Evolutionary conservation across 2,329 filamentous ascomycete species (phyloP).

Genomic region (Akanthomyces uredinophilus): DNA sequence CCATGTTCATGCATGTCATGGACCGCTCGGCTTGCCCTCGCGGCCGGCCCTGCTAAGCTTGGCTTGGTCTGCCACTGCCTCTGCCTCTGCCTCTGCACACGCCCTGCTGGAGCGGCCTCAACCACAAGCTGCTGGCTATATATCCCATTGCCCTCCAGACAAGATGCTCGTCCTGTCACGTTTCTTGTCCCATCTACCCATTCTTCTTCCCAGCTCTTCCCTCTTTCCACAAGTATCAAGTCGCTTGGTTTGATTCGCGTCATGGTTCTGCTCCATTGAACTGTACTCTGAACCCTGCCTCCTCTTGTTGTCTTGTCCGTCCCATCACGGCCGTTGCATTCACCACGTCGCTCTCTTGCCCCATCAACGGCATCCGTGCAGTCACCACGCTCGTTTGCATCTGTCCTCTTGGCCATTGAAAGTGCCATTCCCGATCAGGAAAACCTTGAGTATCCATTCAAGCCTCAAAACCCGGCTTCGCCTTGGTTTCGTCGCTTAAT

Average conservation of each 20-base stretch:
- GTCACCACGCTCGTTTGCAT: background rate
- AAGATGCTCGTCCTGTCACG: background rate
- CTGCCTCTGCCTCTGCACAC: too few species aligned
- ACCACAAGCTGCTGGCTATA: constrained; percentile 6
- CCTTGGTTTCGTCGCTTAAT: background rate
- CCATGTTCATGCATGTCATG: constrained; percentile 34
- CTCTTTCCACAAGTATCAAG: background rate
- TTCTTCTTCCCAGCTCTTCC: background rate
- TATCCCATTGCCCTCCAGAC: constrained; percentile 13
- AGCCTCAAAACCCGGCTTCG: background rate
- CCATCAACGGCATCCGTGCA: background rate
- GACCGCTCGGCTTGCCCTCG: constrained; percentile 17
- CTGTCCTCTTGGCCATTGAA: background rate
- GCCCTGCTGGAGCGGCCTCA: background rate
- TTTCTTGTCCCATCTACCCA: background rate
- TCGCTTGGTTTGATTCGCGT: background rate
- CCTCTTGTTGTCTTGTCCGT: background rate
- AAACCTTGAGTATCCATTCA: background rate
- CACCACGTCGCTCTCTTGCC: background rate
- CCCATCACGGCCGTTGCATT: background rate
- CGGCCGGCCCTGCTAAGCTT: background rate
- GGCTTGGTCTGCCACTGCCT: background rate
- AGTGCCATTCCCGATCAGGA: background rate
- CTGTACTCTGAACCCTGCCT: background rate
- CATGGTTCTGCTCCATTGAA: background rate